A percentile compares a stretch with the other conserved stretches of the same genome.
These are phyloP conservation scores for Carallia pectinifolia DNA, from an alignment of 345 rosid genomes.

Conservation along the genomic window DNA sequence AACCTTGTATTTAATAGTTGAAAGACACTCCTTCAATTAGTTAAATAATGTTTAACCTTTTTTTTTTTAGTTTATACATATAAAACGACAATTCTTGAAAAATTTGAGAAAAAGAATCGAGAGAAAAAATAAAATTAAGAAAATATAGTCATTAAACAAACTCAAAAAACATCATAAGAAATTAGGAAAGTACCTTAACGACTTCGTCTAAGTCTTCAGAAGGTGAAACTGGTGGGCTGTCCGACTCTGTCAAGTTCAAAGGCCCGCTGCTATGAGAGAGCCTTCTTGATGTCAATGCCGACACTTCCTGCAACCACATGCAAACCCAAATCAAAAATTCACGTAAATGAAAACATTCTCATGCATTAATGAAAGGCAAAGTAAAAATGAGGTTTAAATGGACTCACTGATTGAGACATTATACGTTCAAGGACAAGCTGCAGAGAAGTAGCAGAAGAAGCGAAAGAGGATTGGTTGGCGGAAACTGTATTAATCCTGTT, in stretches of 20 bases:
- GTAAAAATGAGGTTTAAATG: background rate
- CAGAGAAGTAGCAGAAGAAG: constrained; percentile 63
- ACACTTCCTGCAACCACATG: constrained; percentile 60
- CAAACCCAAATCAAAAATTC: background rate
- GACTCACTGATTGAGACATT: constrained; percentile 81
- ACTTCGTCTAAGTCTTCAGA: constrained; percentile 90
- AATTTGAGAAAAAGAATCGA: too few relatives aligned
- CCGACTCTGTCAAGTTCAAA: constrained; percentile 56
- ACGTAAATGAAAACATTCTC: background rate
- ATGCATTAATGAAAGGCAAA: background rate
- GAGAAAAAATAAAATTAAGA: background rate
- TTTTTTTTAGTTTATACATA: too few relatives aligned
- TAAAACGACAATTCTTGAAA: too few relatives aligned
- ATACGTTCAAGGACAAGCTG: constrained; percentile 96
- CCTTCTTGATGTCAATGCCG: constrained; percentile 91
- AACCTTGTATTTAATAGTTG: too few relatives aligned
- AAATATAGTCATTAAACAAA: background rate
- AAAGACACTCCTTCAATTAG: too few relatives aligned
- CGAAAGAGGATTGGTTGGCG: constrained; percentile 54
- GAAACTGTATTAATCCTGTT: background rate
- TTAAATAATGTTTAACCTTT: too few relatives aligned
- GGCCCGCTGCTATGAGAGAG: constrained; percentile 96
- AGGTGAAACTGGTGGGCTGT: constrained; percentile 84
- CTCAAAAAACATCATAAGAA: background rate
- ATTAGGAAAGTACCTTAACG: constrained; percentile 51